phyloP scores from a whole-genome alignment of 371 early-diverging fungal genomes.

The Mortierella sp. region DNA sequence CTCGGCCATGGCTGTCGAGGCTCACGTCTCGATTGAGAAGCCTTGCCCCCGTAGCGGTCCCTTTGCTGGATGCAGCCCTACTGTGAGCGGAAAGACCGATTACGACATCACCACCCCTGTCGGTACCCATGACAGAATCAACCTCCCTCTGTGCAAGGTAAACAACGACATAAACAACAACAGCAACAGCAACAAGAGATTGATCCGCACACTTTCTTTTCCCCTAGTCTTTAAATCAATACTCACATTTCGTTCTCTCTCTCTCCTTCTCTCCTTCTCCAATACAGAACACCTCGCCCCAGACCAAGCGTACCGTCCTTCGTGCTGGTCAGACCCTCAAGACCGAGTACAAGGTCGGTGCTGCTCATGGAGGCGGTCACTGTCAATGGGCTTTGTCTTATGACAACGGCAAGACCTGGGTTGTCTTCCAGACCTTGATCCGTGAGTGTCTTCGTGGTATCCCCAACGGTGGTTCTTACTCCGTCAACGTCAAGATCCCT shows the following conservation, averaged over 20 bases:
- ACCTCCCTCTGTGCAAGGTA: slow-evolving; percentile 41
- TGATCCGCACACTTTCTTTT: no score
- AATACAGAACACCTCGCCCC: slow-evolving; percentile 24
- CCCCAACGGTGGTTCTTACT: neutral
- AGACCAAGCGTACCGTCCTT: slow-evolving; percentile 24
- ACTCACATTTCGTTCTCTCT: no score
- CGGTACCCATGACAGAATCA: slow-evolving; percentile 15
- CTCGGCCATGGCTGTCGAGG: slow-evolving; percentile 34
- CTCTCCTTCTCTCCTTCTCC: neutral
- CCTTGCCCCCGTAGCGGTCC: slow-evolving; percentile 38
- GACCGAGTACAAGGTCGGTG: slow-evolving; percentile 14
- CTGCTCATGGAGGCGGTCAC: slow-evolving; percentile 60
- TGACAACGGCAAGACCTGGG: slow-evolving; percentile 61
- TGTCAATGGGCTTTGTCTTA: slow-evolving; percentile 68
- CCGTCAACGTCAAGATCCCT: slow-evolving; percentile 58
- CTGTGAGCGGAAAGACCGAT: slow-evolving; percentile 45
- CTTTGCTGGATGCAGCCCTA: slow-evolving; percentile 34
- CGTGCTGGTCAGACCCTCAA: slow-evolving; percentile 50
- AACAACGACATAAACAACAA: no score
- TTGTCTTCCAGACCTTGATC: slow-evolving; percentile 34
- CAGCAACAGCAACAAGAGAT: no score
- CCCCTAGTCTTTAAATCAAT: no score
- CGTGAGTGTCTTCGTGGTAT: neutral
- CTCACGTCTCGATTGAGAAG: slow-evolving; percentile 24
- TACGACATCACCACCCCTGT: slow-evolving; percentile 45